phyloP scores from a whole-genome alignment of 306 rosid species.

The Medicago lupulina region DNA sequence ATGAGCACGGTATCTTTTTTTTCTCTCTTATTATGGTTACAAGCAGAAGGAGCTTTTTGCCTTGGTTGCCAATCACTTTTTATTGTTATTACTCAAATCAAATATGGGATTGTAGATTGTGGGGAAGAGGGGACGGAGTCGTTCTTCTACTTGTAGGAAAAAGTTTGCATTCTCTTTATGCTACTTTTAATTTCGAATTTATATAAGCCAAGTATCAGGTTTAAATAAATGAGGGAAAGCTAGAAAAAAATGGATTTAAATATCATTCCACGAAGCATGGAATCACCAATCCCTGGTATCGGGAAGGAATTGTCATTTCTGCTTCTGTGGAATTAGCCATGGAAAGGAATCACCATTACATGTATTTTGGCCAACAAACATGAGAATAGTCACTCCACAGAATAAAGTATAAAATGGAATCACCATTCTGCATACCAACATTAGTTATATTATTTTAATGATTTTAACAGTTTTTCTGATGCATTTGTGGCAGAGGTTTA shows the following conservation, averaged over 20 bases:
- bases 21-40: neutral
- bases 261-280: conserved; percentile 15
- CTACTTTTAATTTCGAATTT: neutral
- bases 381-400: too few relatives aligned
- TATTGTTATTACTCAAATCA: neutral
- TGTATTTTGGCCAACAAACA: too few relatives aligned
- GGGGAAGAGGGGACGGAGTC: neutral
- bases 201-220: conserved; percentile 1
- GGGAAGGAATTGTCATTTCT: conserved; percentile 1
- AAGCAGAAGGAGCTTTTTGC: conserved; percentile 9
- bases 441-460: conserved; percentile 8
- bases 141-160: neutral
- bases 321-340: conserved; percentile 18
- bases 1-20: neutral
- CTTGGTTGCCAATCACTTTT: conserved; percentile 16
- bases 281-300: neutral
- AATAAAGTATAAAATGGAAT: conserved; percentile 16
- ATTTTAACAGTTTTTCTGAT: conserved; percentile 2
- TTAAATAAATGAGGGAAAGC: conserved; percentile 10
- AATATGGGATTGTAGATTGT: conserved; percentile 1
- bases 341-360: neutral
- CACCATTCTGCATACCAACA: neutral
- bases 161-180: conserved; percentile 21
- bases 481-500: conserved; percentile 71
- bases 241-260: neutral